Evolutionary conservation across 805 yeast species (phyloP).

Genomic region (Wickerhamomyces hampshirensis): DNA sequence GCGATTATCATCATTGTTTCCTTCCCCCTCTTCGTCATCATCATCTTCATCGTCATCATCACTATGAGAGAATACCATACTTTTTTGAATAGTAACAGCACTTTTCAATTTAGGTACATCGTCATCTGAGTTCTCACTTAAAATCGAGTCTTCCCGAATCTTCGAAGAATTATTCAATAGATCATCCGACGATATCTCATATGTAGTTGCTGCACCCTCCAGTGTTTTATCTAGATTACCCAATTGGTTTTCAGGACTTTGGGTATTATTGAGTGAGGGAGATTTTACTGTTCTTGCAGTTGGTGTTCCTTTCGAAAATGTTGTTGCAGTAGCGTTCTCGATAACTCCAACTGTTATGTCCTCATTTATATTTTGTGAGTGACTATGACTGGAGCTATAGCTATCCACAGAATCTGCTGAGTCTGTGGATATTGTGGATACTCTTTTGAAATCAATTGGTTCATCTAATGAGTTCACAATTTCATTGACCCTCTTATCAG

Average conservation of each 20-base stretch:
- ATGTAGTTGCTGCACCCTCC: neutral
- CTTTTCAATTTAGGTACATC: too few species aligned
- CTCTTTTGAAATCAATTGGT: conserved; percentile 37
- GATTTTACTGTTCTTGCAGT: conserved; percentile 13
- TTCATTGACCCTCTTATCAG: conserved; percentile 15
- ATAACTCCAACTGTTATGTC: conserved; percentile 13
- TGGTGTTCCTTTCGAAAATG: conserved; percentile 17
- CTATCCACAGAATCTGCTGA: conserved; percentile 13
- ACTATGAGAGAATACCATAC: neutral
- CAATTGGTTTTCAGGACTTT: neutral
- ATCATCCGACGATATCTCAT: neutral
- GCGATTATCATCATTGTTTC: neutral
- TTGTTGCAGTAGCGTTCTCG: conserved; percentile 15
- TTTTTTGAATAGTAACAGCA: neutral
- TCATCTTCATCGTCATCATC: neutral
- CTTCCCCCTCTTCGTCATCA: conserved; percentile 1
- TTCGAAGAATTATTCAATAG: neutral
- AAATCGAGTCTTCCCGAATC: conserved; percentile 1
- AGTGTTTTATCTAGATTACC: neutral
- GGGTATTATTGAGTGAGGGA: conserved; percentile 1
- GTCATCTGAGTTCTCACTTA: too few species aligned
- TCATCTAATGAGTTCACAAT: conserved; percentile 31
- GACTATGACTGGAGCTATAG: conserved; percentile 12
- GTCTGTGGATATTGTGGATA: conserved; percentile 31
- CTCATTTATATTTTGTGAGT: conserved; percentile 3